Conservation (phyloP, 495 filamentous ascomycete species). For the Neurospora hispaniola region DNA sequence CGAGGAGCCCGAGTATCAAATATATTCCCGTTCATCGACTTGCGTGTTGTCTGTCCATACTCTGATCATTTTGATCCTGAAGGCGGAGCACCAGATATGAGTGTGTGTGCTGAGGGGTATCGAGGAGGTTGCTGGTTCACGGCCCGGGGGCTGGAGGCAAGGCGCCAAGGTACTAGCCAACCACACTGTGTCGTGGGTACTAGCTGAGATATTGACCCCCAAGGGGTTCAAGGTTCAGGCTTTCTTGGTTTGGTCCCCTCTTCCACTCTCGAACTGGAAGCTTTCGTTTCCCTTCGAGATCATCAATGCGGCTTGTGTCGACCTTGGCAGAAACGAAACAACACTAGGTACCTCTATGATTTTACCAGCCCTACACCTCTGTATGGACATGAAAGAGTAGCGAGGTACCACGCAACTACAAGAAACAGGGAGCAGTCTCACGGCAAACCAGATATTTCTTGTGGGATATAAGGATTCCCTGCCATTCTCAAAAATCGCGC, state of each 20-base stretch:
- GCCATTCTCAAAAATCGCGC: too few species aligned
- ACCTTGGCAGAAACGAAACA: neutral
- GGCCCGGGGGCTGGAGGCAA: neutral
- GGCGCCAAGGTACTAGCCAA: neutral
- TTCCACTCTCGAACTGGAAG: neutral
- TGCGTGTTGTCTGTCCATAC: neutral
- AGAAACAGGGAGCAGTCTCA: too few species aligned
- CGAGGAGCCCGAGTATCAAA: neutral
- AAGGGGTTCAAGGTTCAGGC: neutral
- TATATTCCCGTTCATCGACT: neutral
- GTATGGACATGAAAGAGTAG: too few species aligned
- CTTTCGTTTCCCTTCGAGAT: neutral
- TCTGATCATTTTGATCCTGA: neutral
- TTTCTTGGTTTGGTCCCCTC: neutral
- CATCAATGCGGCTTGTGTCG: neutral
- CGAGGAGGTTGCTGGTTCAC: neutral
- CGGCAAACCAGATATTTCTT: too few species aligned
- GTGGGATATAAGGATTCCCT: too few species aligned
- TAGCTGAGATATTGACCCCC: neutral
- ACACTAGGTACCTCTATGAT: neutral
- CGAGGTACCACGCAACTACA: too few species aligned
- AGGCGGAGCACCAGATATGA: neutral
- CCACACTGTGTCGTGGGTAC: neutral
- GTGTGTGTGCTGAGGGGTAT: neutral
- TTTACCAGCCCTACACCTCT: neutral